phyloP scores from a whole-genome alignment of 2,329 filamentous ascomycete genomes.

The Claviceps lovelessii region DNA sequence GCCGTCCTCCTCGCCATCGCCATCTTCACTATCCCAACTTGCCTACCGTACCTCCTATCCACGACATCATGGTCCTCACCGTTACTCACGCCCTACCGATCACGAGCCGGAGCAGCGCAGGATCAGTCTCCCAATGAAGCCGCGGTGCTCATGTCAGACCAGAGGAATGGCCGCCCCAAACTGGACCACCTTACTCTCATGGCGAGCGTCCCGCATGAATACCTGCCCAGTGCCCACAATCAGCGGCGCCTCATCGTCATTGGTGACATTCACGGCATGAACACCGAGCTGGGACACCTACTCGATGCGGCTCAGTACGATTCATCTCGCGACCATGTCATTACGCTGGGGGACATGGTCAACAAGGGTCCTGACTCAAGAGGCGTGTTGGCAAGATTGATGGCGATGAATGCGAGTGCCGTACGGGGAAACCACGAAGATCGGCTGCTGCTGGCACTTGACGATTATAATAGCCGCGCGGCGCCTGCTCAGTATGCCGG shows the following conservation, averaged over 20 bases:
- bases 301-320: conserved; percentile 54
- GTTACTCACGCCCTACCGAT: too few species aligned
- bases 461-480: conserved; percentile 14
- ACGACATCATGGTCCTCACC: background rate
- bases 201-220: conserved; percentile 15
- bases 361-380: conserved; percentile 74
- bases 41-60: background rate
- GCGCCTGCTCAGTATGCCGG: conserved; percentile 8
- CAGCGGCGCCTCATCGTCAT: conserved; percentile 59
- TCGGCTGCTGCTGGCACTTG: conserved; percentile 54
- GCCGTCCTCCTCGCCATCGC: background rate
- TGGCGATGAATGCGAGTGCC: conserved; percentile 58
- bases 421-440: conserved; percentile 94
- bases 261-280: conserved; percentile 88
- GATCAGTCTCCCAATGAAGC: background rate
- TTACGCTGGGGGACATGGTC: conserved; percentile 67
- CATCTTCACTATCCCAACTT: background rate
- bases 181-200: conserved; percentile 16
- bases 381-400: conserved; percentile 63
- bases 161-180: background rate
- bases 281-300: conserved; percentile 48
- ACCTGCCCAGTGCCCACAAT: conserved; percentile 21
- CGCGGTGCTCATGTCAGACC: background rate
- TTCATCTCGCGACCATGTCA: conserved; percentile 47
- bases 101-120: background rate